These are phyloP conservation scores for Debaryomyces robertsiae DNA, from an alignment of 1,139 yeast species.

Conservation along the genomic window DNA sequence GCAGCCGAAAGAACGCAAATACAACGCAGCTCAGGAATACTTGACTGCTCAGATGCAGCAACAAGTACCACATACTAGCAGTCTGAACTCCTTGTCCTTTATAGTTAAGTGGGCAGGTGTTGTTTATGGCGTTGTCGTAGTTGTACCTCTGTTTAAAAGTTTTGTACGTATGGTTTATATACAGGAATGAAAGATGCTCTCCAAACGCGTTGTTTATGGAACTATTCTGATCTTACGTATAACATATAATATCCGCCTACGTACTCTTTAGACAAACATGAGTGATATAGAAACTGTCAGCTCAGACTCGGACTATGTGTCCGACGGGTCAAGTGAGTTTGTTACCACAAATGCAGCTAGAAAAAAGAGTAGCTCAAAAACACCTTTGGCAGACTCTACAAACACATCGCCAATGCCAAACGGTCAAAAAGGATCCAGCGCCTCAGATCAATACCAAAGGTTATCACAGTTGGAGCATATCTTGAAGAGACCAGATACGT, in stretches of 20 bases:
- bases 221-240: conserved; percentile 1
- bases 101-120: too few species aligned
- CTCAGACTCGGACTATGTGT: conserved; percentile 18
- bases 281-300: conserved; percentile 22
- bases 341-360: conserved; percentile 15
- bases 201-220: conserved; percentile 8
- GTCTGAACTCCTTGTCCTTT: too few species aligned
- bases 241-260: neutral
- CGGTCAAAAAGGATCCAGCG: conserved; percentile 20
- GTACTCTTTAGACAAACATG: conserved; percentile 14
- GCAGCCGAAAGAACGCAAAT: too few species aligned
- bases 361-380: conserved; percentile 16
- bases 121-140: too few species aligned
- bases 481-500: conserved; percentile 95
- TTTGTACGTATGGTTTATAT: too few species aligned
- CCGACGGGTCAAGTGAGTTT: conserved; percentile 20
- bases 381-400: conserved; percentile 30
- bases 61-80: too few species aligned
- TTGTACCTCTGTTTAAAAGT: too few species aligned
- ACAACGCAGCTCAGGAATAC: too few species aligned
- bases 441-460: conserved; percentile 87
- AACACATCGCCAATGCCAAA: conserved; percentile 19
- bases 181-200: neutral
- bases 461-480: conserved; percentile 95
- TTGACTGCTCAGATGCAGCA: too few species aligned